A percentile compares a stretch with the other conserved stretches of the same genome.
phyloP scores from a whole-genome alignment of 164 flowering plant species.

The Liquidambar formosana region DNA sequence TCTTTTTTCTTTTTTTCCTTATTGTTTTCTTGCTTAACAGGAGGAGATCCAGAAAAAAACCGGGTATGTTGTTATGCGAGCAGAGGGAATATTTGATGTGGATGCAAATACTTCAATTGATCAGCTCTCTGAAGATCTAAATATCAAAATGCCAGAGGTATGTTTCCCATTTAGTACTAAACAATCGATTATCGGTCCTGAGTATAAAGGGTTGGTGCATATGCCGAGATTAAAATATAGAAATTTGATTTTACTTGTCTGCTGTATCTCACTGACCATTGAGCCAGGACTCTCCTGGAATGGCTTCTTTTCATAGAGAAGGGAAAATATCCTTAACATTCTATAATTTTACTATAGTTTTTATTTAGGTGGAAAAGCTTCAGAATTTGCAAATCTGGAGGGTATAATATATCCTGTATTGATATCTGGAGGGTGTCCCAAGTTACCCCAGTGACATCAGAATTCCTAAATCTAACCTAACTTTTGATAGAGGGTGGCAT shows the following conservation, averaged over 20 bases:
- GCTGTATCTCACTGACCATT: not conserved
- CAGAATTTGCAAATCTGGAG: too few relatives aligned
- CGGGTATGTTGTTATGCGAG: slow-evolving; percentile 93
- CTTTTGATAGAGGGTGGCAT: too few relatives aligned
- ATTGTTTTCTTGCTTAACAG: slow-evolving; percentile 38
- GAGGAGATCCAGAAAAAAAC: slow-evolving; percentile 98
- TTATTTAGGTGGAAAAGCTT: too few relatives aligned
- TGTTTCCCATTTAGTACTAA: slow-evolving; percentile 1
- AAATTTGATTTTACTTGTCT: not conserved
- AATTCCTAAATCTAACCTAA: too few relatives aligned
- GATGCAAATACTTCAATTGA: slow-evolving; percentile 99
- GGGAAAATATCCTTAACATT: too few relatives aligned
- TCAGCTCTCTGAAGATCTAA: slow-evolving; percentile 93
- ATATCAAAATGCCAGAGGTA: slow-evolving; percentile 93
- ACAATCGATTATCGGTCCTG: not conserved
- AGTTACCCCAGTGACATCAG: too few relatives aligned
- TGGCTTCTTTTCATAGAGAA: not conserved
- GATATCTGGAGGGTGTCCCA: too few relatives aligned
- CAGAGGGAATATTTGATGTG: slow-evolving; percentile 92
- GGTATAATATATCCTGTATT: too few relatives aligned
- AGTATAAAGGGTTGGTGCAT: not conserved
- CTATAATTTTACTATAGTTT: too few relatives aligned
- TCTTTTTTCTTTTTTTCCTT: too few relatives aligned
- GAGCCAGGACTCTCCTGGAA: not conserved
- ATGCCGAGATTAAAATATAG: not conserved